Conservation (phyloP, 2,329 filamentous ascomycete species). For the Metarhizium rileyi region DNA sequence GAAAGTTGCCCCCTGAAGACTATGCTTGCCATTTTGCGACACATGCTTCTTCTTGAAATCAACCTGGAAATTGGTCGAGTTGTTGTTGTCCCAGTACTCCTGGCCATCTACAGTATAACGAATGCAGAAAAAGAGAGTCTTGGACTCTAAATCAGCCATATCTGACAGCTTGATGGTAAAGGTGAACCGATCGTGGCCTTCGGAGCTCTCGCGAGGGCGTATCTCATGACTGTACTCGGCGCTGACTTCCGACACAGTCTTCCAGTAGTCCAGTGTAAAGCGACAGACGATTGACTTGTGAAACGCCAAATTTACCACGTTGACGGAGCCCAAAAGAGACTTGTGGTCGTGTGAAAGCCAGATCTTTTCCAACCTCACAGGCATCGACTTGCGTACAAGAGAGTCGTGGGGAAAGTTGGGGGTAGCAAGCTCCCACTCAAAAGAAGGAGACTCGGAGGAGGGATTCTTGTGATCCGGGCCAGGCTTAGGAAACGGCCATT, state of each 20-base stretch:
- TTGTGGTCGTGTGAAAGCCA: constrained; percentile 85
- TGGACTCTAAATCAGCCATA: constrained; percentile 80
- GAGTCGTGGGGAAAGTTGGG: constrained; percentile 64
- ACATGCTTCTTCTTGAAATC: constrained; percentile 79
- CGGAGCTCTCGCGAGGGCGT: constrained; percentile 51
- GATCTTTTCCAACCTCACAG: constrained; percentile 75
- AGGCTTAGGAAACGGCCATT: constrained; percentile 70
- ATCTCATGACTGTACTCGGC: constrained; percentile 83
- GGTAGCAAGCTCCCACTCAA: constrained; percentile 81
- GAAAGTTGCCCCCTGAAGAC: constrained; percentile 38
- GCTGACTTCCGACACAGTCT: constrained; percentile 87
- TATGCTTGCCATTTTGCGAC: constrained; percentile 48
- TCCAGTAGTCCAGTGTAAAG: constrained; percentile 97
- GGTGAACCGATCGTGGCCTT: constrained; percentile 78
- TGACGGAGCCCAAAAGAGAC: constrained; percentile 71
- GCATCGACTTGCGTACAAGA: constrained; percentile 46
- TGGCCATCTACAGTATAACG: constrained; percentile 76
- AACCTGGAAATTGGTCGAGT: constrained; percentile 77
- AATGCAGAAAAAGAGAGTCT: constrained; percentile 87
- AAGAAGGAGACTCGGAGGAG: constrained; percentile 59
- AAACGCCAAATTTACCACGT: constrained; percentile 82
- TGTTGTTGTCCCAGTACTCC: constrained; percentile 96
- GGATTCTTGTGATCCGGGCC: constrained; percentile 29
- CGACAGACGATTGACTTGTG: constrained; percentile 82
- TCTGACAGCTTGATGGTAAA: constrained; percentile 93